Percentiles rank a stretch among this genome's conserved stretches.
These are phyloP conservation scores for Citrus maxima DNA, from an alignment of 345 rosid genomes.

Conservation along the genomic window DNA sequence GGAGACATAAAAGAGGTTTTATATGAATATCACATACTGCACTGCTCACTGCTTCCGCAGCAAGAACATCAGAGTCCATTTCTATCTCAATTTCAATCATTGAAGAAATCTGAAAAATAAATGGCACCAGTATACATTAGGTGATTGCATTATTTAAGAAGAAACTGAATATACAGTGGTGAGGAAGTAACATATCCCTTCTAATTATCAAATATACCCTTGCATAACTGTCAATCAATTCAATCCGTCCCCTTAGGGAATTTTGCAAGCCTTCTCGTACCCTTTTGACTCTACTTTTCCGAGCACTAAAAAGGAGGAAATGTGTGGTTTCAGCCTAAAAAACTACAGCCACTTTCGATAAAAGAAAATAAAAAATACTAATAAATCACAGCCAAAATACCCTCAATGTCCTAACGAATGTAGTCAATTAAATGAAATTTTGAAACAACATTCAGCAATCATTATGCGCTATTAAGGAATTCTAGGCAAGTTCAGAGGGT, in stretches of 20 bases:
- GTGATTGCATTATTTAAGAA: background rate
- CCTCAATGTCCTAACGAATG: background rate
- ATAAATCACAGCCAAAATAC: background rate
- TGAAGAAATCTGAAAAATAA: slow-evolving; percentile 67
- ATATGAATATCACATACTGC: slow-evolving; percentile 43
- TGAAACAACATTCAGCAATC: background rate
- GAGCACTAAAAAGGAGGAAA: slow-evolving; percentile 47
- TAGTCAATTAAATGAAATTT: background rate
- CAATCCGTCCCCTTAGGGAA: slow-evolving; percentile 76
- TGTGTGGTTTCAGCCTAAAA: background rate
- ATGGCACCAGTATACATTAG: background rate
- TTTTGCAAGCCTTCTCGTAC: slow-evolving; percentile 78
- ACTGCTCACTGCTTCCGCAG: slow-evolving; percentile 84
- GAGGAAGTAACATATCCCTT: slow-evolving; percentile 2
- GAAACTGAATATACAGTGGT: slow-evolving; percentile 13
- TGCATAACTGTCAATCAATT: slow-evolving; percentile 89
- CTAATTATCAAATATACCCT: slow-evolving; percentile 47
- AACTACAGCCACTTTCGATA: background rate
- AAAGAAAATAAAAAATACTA: background rate
- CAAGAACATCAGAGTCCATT: slow-evolving; percentile 92
- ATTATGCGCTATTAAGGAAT: background rate
- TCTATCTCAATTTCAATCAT: slow-evolving; percentile 98
- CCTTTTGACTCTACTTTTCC: slow-evolving; percentile 70
- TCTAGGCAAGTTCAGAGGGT: slow-evolving; percentile 12
- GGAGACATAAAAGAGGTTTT: background rate